A percentile compares a stretch with the other conserved stretches of the same genome.
phyloP scores from a whole-genome alignment of 306 rosid genomes.

The Lupinus albus region DNA sequence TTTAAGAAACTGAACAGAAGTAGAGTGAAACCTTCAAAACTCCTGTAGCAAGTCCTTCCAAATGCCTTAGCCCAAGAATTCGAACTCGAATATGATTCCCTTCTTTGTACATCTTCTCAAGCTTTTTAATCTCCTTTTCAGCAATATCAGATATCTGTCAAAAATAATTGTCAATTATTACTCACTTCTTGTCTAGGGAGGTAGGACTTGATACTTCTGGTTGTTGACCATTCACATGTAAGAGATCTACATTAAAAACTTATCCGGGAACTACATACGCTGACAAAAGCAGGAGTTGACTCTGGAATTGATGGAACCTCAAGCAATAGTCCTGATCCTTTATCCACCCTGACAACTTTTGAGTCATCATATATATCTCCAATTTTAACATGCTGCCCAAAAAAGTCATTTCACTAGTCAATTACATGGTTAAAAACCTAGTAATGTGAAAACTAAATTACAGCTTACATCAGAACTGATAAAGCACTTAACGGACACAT shows the following conservation, averaged over 20 bases:
- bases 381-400: constrained; percentile 67
- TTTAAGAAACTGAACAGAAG: constrained; percentile 6
- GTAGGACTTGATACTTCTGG: background rate
- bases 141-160: constrained; percentile 78
- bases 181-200: constrained; percentile 19
- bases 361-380: constrained; percentile 82
- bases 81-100: constrained; percentile 82
- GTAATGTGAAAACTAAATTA: constrained; percentile 9
- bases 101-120: constrained; percentile 86
- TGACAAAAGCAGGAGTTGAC: constrained; percentile 79
- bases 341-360: constrained; percentile 87
- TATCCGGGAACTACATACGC: constrained; percentile 55
- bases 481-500: constrained; percentile 1
- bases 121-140: constrained; percentile 69
- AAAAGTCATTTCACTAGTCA: constrained; percentile 34
- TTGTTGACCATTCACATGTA: constrained; percentile 29
- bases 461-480: background rate
- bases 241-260: constrained; percentile 27
- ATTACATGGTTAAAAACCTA: constrained; percentile 26
- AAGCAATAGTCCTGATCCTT: constrained; percentile 76
- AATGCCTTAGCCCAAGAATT: constrained; percentile 79
- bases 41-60: constrained; percentile 95
- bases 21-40: constrained; percentile 67
- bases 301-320: constrained; percentile 72
- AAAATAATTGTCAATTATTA: constrained; percentile 32